Evolutionary conservation across 768 basidiomycete species (phyloP), one percentile per base, ranked within the genome.

Genomic region (Amanita polypyramis): DNA sequence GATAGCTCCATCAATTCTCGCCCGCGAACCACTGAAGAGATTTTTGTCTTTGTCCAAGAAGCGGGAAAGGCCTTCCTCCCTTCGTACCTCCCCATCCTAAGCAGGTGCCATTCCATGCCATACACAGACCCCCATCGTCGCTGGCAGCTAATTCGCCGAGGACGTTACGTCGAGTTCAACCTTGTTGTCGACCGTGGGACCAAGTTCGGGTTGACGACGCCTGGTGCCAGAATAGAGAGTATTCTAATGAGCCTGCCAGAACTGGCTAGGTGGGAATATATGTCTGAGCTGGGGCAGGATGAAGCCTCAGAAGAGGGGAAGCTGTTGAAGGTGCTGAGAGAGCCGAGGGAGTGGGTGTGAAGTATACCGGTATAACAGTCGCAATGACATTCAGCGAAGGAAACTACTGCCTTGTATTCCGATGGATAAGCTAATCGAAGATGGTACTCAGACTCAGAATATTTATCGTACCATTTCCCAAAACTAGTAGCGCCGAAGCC

Each of bases 111-210:
- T 45, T 51, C 59, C 8, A 75, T 73, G 42, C 75, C 80, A 20
- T 79, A 68, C 54, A 77, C 78, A 4, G 81, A 84, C 3, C 66
- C 73, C 25, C 70, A 89, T 52, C 77, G 92, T 41, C 74, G 94
- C 43, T 99, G 96, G 96, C 95, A 98, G 64, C 77, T 95, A 47
- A 57, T 99, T 21, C 74, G 96, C 35, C 72, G 94, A 20, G 94
- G 94, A 1, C 75, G 94, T 52, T 95, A 97, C 59, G 95, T 95
- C 44, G 95, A 99, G 63, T 99, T 93, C 67, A 93, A 93, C 62
- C 63, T 94, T 52, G 80, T 92, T 9, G 80, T 83, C 54, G 90
- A 93, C 58, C 72, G 90, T 38, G 90, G 90, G 1, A 93, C 90
- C 19, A 91, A 86, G 60, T 94, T 90, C 55, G 89, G 88, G 5